These are phyloP conservation scores for Claviceps paspali DNA, from an alignment of 2,329 filamentous ascomycete species.

Conservation along the genomic window DNA sequence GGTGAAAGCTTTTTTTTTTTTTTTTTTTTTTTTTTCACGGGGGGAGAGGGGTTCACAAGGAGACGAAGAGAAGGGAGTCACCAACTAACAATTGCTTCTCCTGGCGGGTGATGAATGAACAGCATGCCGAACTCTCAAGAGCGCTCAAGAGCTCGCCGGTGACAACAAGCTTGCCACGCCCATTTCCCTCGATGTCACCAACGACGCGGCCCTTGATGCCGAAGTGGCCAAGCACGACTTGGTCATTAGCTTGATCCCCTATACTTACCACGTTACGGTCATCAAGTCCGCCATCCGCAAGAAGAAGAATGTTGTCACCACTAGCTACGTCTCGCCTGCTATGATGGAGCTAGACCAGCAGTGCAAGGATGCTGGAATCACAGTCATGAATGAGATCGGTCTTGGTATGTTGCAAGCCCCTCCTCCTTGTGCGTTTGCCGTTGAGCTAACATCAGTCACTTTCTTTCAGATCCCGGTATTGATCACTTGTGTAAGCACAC, in stretches of 20 bases:
- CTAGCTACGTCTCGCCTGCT: conserved; percentile 79
- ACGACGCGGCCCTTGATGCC: conserved; percentile 62
- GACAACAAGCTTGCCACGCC: conserved; percentile 59
- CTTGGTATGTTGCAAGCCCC: conserved; percentile 21
- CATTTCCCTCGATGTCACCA: conserved; percentile 71
- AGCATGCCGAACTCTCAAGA: conserved; percentile 72
- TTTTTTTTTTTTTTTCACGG: no score
- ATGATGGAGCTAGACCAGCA: conserved; percentile 79
- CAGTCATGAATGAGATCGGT: conserved; percentile 95
- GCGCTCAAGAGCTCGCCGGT: conserved; percentile 57
- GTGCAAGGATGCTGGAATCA: conserved; percentile 82
- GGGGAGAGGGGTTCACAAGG: no score
- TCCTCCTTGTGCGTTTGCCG: not conserved
- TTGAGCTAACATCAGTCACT: not conserved
- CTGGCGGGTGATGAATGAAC: not conserved
- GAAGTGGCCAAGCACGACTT: conserved; percentile 68
- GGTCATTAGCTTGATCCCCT: conserved; percentile 74
- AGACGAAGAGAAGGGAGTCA: conserved; percentile 1
- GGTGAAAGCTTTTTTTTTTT: conserved; percentile 1
- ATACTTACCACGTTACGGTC: conserved; percentile 74
- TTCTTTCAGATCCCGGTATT: conserved; percentile 50
- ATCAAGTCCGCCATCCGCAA: conserved; percentile 86
- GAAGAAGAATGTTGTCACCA: conserved; percentile 95
- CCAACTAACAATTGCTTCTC: not conserved
- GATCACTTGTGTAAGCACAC: conserved; percentile 39